Conservation (phyloP, 2,329 filamentous ascomycete species). For the Neopestalotiopsis clavispora region DNA sequence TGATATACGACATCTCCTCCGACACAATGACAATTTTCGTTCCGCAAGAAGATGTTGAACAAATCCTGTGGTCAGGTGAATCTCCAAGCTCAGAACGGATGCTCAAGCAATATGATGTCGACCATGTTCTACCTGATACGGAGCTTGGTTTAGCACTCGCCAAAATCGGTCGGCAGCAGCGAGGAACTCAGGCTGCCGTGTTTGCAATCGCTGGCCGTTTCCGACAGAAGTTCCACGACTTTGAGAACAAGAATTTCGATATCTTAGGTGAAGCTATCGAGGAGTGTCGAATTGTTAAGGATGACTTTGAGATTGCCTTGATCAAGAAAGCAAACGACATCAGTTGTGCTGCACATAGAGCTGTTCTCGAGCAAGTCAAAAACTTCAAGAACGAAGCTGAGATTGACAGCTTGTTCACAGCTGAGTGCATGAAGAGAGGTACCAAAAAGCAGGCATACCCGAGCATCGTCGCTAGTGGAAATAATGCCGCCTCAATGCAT, state of each 20-base stretch:
- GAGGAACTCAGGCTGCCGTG: conserved; percentile 51
- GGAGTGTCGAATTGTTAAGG: conserved; percentile 71
- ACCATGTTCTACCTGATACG: conserved; percentile 73
- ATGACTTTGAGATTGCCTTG: conserved; percentile 75
- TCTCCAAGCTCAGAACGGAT: conserved; percentile 80
- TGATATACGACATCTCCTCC: conserved; percentile 78
- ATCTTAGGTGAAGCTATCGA: conserved; percentile 69
- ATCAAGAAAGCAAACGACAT: conserved; percentile 75
- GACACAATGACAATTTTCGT: conserved; percentile 86
- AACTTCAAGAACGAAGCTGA: conserved; percentile 78
- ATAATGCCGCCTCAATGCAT: conserved; percentile 83
- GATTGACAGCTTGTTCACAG: conserved; percentile 80
- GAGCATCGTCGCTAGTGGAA: conserved; percentile 81
- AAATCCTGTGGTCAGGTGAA: conserved; percentile 91
- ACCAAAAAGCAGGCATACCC: conserved; percentile 86
- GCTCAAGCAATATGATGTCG: conserved; percentile 77
- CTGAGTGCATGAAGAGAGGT: conserved; percentile 74
- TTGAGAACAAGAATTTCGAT: conserved; percentile 65
- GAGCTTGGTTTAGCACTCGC: conserved; percentile 77
- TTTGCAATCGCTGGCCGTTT: conserved; percentile 83
- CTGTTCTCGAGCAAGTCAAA: conserved; percentile 64
- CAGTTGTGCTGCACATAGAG: conserved; percentile 69
- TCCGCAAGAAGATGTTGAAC: conserved; percentile 84
- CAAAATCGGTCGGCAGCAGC: conserved; percentile 46
- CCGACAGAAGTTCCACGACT: conserved; percentile 73